Base-by-base conservation (phyloP, 73 alveolate species). In the Stentor coeruleus region DNA sequence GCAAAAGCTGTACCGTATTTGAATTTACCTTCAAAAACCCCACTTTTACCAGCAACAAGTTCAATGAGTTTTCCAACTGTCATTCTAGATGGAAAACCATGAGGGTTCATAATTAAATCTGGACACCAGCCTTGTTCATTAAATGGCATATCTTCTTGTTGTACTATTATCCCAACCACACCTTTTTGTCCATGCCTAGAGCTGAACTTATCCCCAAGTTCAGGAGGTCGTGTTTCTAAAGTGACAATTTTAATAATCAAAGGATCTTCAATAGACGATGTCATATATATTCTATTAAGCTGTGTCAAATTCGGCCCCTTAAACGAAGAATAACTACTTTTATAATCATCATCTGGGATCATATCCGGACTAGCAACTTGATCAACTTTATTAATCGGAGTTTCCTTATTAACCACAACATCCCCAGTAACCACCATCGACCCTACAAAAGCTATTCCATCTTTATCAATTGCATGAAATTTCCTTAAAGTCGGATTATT, bases 141-240 rank as follows among this genome's bases (percentile, higher is more conserved):
- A 72, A 96, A 96, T 3, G 99, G 99, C 98, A 97, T 92, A 90
- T 97, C 99, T 87, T 96, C 99, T 89, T 97, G 95, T 35, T 96
- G 97, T 74, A 97, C 98, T 39, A 98, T 98, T 87, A 97, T 88
- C 42, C 99, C 99, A 58, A 98, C 96, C 35, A 98, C 99, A 35
- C 99, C 99, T 85, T 98, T 98, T 87, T 98, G 96, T 26, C 99
- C 99, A 84, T 98, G 99, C 59, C 99, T 82, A 28, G 98, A 93
- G 60, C 97, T 86, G 82, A 97, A 97, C 86, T 97, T 97, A 92
- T 97, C 99, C n/a, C 99, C 99, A 66, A 95, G 86, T 85, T 97
- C 99, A 3, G 99, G 99, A 58, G 96, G 86, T 57, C 99, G 85
- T 3, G 98, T 92, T 85, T 97, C 96, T 79, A 99, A 84, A 38